Base-by-base conservation (phyloP, 1,139 yeast genomes). In the Arxiozyma slooffiae region DNA sequence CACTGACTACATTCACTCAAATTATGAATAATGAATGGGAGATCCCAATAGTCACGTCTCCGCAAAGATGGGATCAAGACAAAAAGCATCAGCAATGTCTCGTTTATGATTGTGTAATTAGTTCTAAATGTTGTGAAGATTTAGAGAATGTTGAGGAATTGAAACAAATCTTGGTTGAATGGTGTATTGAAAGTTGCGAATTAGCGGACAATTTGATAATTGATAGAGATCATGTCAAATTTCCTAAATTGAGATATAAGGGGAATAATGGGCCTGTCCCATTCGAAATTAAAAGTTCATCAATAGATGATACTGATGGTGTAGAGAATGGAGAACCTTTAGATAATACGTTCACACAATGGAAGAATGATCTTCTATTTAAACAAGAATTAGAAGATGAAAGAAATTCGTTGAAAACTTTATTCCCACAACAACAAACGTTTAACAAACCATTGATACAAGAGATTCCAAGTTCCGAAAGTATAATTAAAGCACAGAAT, bases 11-110 rank as follows among this genome's bases (percentile, higher is more conserved):
- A 7, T 81, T 81, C 58, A 81, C 85, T 1, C 66, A 80, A 50
- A 83, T 86, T 26, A 79, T 82, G 64, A 80, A 80, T 41, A 82
- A 82, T 58, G 74, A 81, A 60, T 88, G 96, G 95, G 90, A 85
- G 54, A 83, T 88, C 3, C 96, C 96, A 0, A 79, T 88, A 9
- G 76, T 85, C 0, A 78, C 86, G 0, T 80, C 90, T 0, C 70
- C 73, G 0, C 77, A 76, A 50, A 64, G 81, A 18, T 59, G 60
- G 11, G 82, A 77, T 41, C 66, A 56, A 18, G 96, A 89, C 61
- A 87, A 87, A 64, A 81, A 81, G 59, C 95, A 94, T 0, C 69
- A 71, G 9, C 68, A 72, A 18, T 79, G 88, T 38, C 69, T 77
- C 40, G 88, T 86, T 3, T 79, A 80, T 60, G 96, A 88, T 64